phyloP scores from a whole-genome alignment of 768 basidiomycete species.

The Boletus reticulatus region DNA sequence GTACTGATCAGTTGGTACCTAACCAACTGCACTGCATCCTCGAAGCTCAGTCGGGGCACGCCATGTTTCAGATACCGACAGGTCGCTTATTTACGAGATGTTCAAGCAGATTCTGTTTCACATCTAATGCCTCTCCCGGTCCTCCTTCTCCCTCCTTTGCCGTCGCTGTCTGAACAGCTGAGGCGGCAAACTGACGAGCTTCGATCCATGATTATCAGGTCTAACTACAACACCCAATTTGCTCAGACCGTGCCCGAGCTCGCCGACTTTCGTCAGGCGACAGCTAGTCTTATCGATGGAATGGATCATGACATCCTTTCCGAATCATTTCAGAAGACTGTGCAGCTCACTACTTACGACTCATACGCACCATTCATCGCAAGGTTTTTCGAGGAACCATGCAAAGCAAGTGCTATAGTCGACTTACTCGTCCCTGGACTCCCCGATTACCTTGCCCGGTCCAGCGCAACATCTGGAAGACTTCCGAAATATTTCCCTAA shows the following conservation, averaged over 20 bases:
- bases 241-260: neutral
- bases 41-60: no score
- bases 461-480: slow-evolving; percentile 17
- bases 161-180: neutral
- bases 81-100: no score
- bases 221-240: neutral
- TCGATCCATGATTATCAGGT: neutral
- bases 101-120: no score
- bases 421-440: neutral
- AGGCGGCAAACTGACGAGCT: neutral
- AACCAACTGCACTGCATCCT: no score
- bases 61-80: no score
- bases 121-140: neutral
- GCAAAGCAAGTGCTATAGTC: neutral
- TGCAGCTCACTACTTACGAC: slow-evolving; percentile 11
- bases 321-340: slow-evolving; percentile 6
- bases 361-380: slow-evolving; percentile 10
- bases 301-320: neutral
- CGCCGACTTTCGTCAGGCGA: neutral
- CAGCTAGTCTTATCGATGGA: neutral
- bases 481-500: slow-evolving; percentile 7
- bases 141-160: neutral
- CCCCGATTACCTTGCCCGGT: slow-evolving; percentile 11
- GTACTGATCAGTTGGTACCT: no score
- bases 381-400: slow-evolving; percentile 3